Evolutionary conservation across 108 stramenopile species (phyloP), one percentile per base, ranked within the genome.

Genomic region (Epipyxis sp.): DNA sequence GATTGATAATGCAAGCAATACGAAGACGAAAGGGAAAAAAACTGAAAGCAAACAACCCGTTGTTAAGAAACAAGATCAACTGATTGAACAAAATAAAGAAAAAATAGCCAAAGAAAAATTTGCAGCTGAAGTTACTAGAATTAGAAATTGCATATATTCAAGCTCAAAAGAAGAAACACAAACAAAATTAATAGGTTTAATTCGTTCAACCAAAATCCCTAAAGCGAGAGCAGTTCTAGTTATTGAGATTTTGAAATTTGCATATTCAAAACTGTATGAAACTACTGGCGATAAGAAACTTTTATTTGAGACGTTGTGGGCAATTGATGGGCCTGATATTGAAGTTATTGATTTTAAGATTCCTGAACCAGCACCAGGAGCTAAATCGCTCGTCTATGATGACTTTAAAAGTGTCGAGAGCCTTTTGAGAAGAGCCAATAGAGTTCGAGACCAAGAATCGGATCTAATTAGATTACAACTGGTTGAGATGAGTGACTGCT

Each of bases 401-500:
- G 10, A 29, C 34, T 32, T 37, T 29, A 6, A 16, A 6, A 3
- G 25, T 3, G 61, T 65, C 34, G 61, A 65, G 6, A 32, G 25
- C 13, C 6, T 65, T 10, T 6, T 65, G 13, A 3, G 6, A 35
- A 29, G 25, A 10, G 61, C 61, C 34, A 37, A 35, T 16, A 29
- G 34, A 37, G 34, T 65, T 10, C 3, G 3, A 3, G 3, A 3
- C 34, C 34, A 25, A 32, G 61, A 65, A 13, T 37, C 61, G 34
- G 61, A 65, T 37, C 10, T 65, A 10, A 65, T 65, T 65, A 16
- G 61, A 6, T 95, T 95, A 80, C 97, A 98, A 86, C 91, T 98
- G 69, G 93, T 90, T 30, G 90, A 94, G 34, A 98, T 98, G 98
- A 82, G 91, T 62, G 93, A 92, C 82, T 94, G 98, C 69, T 91